These are phyloP conservation scores for Apiotrichum veenhuisii DNA, from an alignment of 1,284 basidiomycete species.

Conservation along the genomic window DNA sequence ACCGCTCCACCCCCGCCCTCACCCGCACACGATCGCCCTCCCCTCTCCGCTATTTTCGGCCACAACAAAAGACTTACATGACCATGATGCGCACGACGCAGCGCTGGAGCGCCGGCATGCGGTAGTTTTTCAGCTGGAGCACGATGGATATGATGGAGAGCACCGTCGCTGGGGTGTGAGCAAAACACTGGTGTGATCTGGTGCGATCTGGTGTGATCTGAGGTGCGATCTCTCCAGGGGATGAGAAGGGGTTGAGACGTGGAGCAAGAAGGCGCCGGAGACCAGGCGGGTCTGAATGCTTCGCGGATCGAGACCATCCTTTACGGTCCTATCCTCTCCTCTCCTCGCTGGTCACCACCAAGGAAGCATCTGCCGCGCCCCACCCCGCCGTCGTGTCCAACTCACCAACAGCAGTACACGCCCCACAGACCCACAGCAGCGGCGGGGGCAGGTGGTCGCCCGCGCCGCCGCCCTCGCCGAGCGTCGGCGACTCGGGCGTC, in stretches of 20 bases:
- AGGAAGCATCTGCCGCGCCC: too few species aligned
- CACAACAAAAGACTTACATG: slow-evolving; percentile 56
- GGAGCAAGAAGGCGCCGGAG: too few species aligned
- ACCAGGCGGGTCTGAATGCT: too few species aligned
- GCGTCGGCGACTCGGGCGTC: background rate
- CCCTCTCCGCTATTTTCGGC: background rate
- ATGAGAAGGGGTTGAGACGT: too few species aligned
- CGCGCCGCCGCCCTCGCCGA: slow-evolving; percentile 25
- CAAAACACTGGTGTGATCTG: background rate
- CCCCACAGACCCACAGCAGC: slow-evolving; percentile 44
- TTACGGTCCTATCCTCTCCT: too few species aligned
- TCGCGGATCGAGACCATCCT: too few species aligned
- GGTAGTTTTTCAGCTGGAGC: slow-evolving; percentile 85
- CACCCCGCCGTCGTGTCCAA: background rate
- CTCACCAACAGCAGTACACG: slow-evolving; percentile 46
- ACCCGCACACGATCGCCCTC: background rate
- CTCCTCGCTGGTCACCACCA: too few species aligned
- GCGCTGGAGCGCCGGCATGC: slow-evolving; percentile 71
- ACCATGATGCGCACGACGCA: slow-evolving; percentile 95
- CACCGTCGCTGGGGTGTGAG: slow-evolving; percentile 58
- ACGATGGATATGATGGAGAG: slow-evolving; percentile 79
- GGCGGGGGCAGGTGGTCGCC: slow-evolving; percentile 43
- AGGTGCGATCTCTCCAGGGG: too few species aligned
- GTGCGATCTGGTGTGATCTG: too few species aligned
- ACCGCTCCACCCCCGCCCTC: background rate